Percentiles rank a stretch among this genome's conserved stretches.
Conservation (phyloP, 495 filamentous ascomycete genomes). For the Podospora anserina region DNA sequence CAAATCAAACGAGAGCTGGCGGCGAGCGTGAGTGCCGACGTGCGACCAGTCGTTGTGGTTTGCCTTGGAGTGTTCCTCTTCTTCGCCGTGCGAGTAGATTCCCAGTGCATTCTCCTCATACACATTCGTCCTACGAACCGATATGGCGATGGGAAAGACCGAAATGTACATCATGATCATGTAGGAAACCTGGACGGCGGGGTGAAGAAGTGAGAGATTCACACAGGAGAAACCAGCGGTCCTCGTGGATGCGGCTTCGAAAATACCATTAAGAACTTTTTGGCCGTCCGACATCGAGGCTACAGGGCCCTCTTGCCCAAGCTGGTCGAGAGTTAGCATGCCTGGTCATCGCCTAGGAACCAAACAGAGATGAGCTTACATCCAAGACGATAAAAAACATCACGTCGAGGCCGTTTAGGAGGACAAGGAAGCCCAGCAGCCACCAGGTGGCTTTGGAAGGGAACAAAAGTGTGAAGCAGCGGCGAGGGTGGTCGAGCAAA, state of each 20-base stretch:
- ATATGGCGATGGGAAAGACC: constrained; percentile 92
- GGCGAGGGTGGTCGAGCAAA: constrained; percentile 86
- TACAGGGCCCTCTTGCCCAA: constrained; percentile 51
- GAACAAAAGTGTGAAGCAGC: constrained; percentile 92
- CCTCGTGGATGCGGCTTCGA: constrained; percentile 81
- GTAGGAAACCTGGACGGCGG: constrained; percentile 90
- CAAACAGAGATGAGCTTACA: constrained; percentile 44
- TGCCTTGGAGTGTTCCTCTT: constrained; percentile 35
- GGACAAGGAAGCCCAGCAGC: constrained; percentile 81
- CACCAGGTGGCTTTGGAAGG: constrained; percentile 91
- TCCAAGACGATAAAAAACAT: constrained; percentile 90
- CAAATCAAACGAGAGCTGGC: constrained; percentile 88
- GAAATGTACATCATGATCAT: constrained; percentile 99
- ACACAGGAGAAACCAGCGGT: constrained; percentile 85
- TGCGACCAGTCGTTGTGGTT: constrained; percentile 61
- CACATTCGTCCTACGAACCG: constrained; percentile 87
- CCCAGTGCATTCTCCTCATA: constrained; percentile 94
- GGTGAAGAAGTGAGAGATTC: constrained; percentile 72
- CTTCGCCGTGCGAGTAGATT: constrained; percentile 59
- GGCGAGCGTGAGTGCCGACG: constrained; percentile 80
- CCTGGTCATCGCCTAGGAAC: not conserved
- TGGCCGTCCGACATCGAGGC: constrained; percentile 63
- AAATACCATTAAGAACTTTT: constrained; percentile 76
- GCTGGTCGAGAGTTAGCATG: constrained; percentile 36
- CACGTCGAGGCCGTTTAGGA: constrained; percentile 77